Base-by-base conservation (phyloP, 371 early-diverging fungal genomes). In the Mortierella sp. region DNA sequence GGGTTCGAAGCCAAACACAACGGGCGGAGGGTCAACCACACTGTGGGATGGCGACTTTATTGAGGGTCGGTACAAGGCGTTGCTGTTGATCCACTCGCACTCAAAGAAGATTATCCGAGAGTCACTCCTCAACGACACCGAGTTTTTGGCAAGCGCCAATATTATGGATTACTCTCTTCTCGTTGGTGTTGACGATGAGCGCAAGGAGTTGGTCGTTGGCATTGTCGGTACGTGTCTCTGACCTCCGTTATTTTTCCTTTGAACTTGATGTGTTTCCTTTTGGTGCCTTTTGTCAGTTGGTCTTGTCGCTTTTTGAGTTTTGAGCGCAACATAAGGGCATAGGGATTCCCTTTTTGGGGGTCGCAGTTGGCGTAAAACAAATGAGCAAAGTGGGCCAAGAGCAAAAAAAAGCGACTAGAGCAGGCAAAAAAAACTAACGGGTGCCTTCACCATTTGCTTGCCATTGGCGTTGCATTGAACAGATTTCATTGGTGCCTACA, bases 141-240 rank as follows among this genome's bases (percentile, higher is more conserved):
- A 95, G 54, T 98, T 98, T 82, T 82, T 98, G 77, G 90, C 95
- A 3, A 91, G 92, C 61, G 91, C 95, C 73, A 96, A 97, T 75
- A 96, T 98, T 43, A 97, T 98, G 98, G 98, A 98, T 84, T 98
- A 98, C 80, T 97, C 97, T 24, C 88, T 98, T 53, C 88, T 98
- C 10, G 95, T 97, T 2, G 98, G 98, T 5, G 93, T 98, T 43
- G 96, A 97, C 78, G 93, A 92, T 28, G 88, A 93, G 46, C 91
- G 88, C 40, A 92, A 94, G 59, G 96, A 98, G 83, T 88, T 98
- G 54, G 93, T 96, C n/a, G 94, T 96, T 19, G 98, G 98, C 14
- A 96, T 98, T 71, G 96, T 98, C 51, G 91, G 93, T 91, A 88
- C 77, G 88, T 67, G n/a, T 67, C 73, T n/a, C n/a, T n/a, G n/a